Percentiles rank a stretch among this genome's conserved stretches.
Conservation (phyloP, 305 asterid genomes). For the Solanum hybrid region DNA sequence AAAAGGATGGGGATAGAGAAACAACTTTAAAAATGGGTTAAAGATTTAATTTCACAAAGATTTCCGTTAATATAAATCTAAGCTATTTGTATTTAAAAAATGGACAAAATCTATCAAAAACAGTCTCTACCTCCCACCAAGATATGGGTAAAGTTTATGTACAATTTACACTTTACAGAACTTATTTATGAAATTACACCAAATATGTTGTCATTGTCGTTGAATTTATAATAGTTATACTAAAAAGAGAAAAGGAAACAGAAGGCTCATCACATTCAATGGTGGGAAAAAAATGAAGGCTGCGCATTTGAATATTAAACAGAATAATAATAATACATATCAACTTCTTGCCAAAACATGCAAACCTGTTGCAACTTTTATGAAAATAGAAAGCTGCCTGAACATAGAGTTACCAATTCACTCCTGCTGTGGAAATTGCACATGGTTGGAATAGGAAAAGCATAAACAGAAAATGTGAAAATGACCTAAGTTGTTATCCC, state of each 20-base stretch:
- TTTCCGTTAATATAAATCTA: too few relatives aligned
- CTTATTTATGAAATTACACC: neutral
- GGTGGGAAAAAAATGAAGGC: neutral
- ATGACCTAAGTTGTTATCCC: neutral
- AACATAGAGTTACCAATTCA: neutral
- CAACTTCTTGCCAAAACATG: neutral
- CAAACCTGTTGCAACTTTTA: neutral
- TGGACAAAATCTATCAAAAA: neutral
- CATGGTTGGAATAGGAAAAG: neutral
- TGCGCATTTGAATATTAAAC: neutral
- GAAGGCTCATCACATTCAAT: neutral
- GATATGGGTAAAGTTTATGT: neutral
- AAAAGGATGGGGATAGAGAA: too few relatives aligned
- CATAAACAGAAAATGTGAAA: neutral
- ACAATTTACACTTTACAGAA: rapidly evolving
- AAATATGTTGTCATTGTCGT: neutral
- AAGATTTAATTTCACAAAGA: too few relatives aligned
- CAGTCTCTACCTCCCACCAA: neutral
- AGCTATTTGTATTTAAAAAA: too few relatives aligned
- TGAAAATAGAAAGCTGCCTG: neutral
- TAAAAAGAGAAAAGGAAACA: neutral
- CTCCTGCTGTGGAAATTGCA: neutral
- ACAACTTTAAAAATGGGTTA: too few relatives aligned
- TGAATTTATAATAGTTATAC: neutral
- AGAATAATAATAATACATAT: neutral